These are phyloP conservation scores for Ailanthus altissimus DNA, from an alignment of 345 rosid species.

Conservation along the genomic window DNA sequence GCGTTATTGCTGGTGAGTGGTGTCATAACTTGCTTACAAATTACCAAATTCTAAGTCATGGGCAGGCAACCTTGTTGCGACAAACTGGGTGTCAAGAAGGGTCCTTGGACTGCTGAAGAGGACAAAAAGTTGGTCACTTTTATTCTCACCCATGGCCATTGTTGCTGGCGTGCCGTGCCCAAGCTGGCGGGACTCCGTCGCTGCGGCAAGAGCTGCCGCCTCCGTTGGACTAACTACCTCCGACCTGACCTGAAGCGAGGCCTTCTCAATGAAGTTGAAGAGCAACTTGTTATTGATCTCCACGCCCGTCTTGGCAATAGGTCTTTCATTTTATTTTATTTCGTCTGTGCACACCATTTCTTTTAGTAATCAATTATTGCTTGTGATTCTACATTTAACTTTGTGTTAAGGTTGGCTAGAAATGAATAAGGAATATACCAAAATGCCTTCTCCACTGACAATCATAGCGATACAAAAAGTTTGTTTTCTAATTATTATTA, in stretches of 20 bases:
- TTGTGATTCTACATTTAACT: too few relatives aligned
- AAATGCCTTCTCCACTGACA: not conserved
- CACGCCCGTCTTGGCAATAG: constrained; percentile 76
- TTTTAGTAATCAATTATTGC: too few relatives aligned
- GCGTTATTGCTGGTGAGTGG: constrained; percentile 1
- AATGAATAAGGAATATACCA: too few relatives aligned
- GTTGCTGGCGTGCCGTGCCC: constrained; percentile 78
- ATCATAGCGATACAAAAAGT: not conserved
- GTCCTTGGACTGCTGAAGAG: constrained; percentile 79
- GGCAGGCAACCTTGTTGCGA: constrained; percentile 75
- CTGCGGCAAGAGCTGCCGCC: constrained; percentile 82
- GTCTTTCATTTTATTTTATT: constrained; percentile 24
- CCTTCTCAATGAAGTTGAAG: constrained; percentile 60
- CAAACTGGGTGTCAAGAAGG: constrained; percentile 68
- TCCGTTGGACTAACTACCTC: constrained; percentile 86
- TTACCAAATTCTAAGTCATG: constrained; percentile 23
- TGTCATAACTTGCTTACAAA: not conserved
- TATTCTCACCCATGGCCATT: constrained; percentile 57
- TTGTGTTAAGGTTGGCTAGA: too few relatives aligned
- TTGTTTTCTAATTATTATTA: not conserved
- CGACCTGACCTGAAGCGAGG: constrained; percentile 80
- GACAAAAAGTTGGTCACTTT: constrained; percentile 66
- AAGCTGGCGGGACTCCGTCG: constrained; percentile 74
- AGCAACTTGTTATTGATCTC: constrained; percentile 65
- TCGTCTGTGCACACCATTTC: too few relatives aligned